phyloP scores from a whole-genome alignment of 306 rosid species.

The Senna tora region DNA sequence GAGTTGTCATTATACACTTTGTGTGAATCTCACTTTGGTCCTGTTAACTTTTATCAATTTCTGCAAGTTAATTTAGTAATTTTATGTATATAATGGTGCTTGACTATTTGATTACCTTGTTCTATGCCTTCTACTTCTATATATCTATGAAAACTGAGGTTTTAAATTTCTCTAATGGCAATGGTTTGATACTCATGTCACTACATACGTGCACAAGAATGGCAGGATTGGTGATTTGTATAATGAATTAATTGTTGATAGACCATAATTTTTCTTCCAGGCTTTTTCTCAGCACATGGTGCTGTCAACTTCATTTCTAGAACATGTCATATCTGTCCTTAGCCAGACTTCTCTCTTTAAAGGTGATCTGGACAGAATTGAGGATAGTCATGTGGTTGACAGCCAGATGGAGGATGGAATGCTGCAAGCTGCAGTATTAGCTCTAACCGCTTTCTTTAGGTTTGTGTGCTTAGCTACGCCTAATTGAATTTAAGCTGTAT shows the following conservation, averaged over 20 bases:
- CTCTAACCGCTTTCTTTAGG: constrained; percentile 97
- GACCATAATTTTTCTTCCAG: constrained; percentile 45
- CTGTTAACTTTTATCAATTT: no score
- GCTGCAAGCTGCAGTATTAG: constrained; percentile 80
- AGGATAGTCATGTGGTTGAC: constrained; percentile 63
- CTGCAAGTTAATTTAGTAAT: background rate
- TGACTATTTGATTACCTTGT: background rate
- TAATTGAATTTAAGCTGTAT: constrained; percentile 38
- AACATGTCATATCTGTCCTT: constrained; percentile 77
- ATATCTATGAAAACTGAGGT: background rate
- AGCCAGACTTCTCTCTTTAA: constrained; percentile 65
- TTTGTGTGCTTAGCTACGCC: constrained; percentile 30
- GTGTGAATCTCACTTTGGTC: no score
- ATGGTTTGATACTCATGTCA: background rate
- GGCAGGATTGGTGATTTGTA: no score
- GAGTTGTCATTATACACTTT: no score
- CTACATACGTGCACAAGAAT: background rate
- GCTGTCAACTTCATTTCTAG: constrained; percentile 82
- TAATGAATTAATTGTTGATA: constrained; percentile 9
- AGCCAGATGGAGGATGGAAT: constrained; percentile 68
- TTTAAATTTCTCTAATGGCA: background rate
- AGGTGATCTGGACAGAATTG: constrained; percentile 66
- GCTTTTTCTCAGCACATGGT: constrained; percentile 89
- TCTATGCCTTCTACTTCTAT: background rate
- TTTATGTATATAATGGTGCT: background rate